These are phyloP conservation scores for Claviceps spartinae DNA, from an alignment of 2,329 filamentous ascomycete genomes.

Conservation along the genomic window DNA sequence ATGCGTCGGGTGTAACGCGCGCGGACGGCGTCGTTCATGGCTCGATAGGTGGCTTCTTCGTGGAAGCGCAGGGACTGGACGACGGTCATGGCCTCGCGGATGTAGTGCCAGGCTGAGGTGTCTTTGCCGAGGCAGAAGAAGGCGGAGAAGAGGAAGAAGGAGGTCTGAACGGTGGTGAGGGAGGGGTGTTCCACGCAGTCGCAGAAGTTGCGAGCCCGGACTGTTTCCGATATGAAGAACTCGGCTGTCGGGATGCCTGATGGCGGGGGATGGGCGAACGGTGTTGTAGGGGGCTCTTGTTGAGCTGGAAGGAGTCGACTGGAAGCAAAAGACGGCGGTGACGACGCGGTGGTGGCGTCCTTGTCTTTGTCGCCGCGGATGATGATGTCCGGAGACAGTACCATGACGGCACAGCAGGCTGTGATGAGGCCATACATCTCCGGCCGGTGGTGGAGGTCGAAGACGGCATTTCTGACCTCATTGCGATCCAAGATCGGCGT, in stretches of 20 bases:
- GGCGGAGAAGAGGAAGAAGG: conserved; percentile 19
- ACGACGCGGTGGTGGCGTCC: background rate
- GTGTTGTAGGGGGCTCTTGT: background rate
- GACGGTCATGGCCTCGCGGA: conserved; percentile 17
- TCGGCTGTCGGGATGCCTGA: conserved; percentile 7
- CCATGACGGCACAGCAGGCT: conserved; percentile 17
- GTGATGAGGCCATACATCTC: conserved; percentile 16
- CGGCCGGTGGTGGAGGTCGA: conserved; percentile 4
- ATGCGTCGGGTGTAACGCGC: conserved; percentile 13
- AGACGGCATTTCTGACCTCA: conserved; percentile 9
- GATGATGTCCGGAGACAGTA: conserved; percentile 16
- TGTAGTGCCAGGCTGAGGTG: conserved; percentile 20
- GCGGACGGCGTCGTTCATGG: background rate
- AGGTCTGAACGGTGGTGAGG: conserved; percentile 16
- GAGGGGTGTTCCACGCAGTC: conserved; percentile 15
- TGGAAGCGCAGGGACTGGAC: conserved; percentile 16
- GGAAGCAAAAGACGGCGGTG: background rate
- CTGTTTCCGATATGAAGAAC: conserved; percentile 15
- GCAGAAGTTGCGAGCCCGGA: conserved; percentile 13
- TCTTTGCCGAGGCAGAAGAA: conserved; percentile 19
- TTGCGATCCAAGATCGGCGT: conserved; percentile 17
- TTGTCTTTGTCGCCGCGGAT: background rate
- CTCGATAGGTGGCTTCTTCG: conserved; percentile 15
- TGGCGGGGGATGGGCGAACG: background rate
- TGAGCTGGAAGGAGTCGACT: background rate